Conservation (phyloP, 176 grass and related monocot genomes). For the Neostapfia colusana region DNA sequence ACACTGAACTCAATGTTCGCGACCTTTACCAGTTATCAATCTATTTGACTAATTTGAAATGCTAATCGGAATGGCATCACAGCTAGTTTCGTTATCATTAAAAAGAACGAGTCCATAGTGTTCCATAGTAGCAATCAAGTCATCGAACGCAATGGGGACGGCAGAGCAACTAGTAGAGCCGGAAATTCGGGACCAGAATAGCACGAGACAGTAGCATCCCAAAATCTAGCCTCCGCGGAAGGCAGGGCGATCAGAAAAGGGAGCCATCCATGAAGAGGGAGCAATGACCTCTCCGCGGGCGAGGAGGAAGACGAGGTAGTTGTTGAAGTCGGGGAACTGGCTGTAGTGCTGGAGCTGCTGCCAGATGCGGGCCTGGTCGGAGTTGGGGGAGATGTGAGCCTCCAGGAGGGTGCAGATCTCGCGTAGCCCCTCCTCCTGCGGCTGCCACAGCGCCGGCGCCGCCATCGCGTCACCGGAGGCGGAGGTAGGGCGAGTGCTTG, state of each 20-base stretch:
- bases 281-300: conserved; percentile 61
- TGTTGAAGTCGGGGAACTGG: conserved; percentile 99
- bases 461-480: conserved; percentile 36
- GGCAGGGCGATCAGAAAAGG: neutral
- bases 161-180: neutral
- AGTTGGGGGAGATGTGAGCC: conserved; percentile 91
- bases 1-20: neutral
- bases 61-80: neutral
- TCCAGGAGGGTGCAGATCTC: conserved; percentile 91
- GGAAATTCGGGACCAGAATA: neutral
- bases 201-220: neutral
- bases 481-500: neutral
- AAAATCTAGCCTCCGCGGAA: conserved; percentile 23
- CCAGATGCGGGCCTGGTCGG: conserved; percentile 89
- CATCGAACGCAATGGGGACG: neutral
- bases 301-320: conserved; percentile 91
- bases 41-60: neutral
- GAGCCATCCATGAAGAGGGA: neutral
- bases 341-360: conserved; percentile 89
- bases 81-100: no score
- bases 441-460: conserved; percentile 68
- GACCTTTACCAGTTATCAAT: neutral
- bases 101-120: neutral
- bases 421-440: conserved; percentile 90
- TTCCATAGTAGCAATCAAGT: neutral